Percentiles rank a stretch among this genome's conserved stretches.
Conservation (phyloP, 129 eudicot species). For the Rutidosis leptorrhynchoides region DNA sequence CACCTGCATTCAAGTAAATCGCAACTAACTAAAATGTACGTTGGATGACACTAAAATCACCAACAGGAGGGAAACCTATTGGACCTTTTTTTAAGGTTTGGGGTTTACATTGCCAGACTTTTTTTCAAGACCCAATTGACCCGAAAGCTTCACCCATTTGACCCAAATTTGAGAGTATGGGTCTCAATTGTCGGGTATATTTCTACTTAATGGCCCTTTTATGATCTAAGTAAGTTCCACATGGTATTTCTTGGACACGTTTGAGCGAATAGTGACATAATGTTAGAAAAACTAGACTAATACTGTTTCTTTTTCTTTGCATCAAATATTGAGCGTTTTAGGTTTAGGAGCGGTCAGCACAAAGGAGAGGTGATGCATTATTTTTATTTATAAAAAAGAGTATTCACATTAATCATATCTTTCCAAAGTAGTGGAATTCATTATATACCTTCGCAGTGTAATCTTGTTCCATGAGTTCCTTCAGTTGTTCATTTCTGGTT, state of each 20-base stretch:
- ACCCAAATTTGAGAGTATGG: too few species aligned
- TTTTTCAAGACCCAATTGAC: too few species aligned
- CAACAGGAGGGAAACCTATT: too few species aligned
- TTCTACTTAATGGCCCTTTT: slow-evolving; percentile 10
- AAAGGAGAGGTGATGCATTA: slow-evolving; percentile 25
- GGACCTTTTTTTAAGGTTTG: too few species aligned
- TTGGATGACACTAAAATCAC: too few species aligned
- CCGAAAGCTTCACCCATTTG: too few species aligned
- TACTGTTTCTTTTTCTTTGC: slow-evolving; percentile 20
- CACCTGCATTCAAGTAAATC: too few species aligned
- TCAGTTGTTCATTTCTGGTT: slow-evolving; percentile 7
- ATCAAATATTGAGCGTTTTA: slow-evolving; percentile 14
- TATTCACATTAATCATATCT: background rate
- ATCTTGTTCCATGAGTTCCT: slow-evolving; percentile 15
- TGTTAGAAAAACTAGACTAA: background rate
- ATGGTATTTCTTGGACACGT: slow-evolving; percentile 16
- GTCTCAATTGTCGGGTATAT: too few species aligned
- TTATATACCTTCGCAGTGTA: background rate
- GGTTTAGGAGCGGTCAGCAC: slow-evolving; percentile 3
- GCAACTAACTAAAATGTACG: too few species aligned
- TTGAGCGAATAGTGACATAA: background rate
- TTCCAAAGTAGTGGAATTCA: background rate
- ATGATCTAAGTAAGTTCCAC: slow-evolving; percentile 36
- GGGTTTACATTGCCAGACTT: too few species aligned
- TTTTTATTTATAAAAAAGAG: slow-evolving; percentile 18